phyloP scores from a whole-genome alignment of 495 filamentous ascomycete species.

The Bryoglossum gracile region DNA sequence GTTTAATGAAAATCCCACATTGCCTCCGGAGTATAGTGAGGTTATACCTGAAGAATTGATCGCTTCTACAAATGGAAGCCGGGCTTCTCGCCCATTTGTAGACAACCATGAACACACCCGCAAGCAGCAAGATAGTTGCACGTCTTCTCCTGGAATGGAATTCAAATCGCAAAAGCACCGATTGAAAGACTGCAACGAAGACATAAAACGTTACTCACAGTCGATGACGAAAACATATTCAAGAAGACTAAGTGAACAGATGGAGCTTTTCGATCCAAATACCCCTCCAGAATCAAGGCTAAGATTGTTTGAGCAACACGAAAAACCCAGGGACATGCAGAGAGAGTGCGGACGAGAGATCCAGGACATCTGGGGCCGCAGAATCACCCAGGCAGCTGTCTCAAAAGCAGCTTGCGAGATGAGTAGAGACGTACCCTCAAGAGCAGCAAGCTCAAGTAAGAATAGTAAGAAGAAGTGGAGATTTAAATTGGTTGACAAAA shows the following conservation, averaged over 20 bases:
- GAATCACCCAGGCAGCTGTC: not conserved
- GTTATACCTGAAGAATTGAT: not conserved
- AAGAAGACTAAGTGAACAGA: not conserved
- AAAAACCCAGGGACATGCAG: too few species aligned
- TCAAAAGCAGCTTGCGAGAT: not conserved
- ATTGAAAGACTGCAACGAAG: too few species aligned
- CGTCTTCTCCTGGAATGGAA: not conserved
- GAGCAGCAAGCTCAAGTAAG: not conserved
- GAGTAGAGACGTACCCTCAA: not conserved
- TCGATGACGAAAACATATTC: too few species aligned
- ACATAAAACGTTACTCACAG: too few species aligned
- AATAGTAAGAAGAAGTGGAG: not conserved
- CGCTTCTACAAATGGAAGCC: too few species aligned
- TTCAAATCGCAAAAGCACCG: too few species aligned
- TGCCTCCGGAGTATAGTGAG: not conserved
- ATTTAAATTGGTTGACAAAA: slow-evolving; percentile 4
- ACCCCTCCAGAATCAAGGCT: not conserved
- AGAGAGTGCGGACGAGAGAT: not conserved
- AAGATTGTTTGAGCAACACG: too few species aligned
- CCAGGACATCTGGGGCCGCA: not conserved
- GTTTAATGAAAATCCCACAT: not conserved
- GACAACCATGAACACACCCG: not conserved
- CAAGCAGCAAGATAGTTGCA: not conserved
- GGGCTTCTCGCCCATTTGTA: too few species aligned
- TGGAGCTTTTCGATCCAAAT: too few species aligned